phyloP scores from a whole-genome alignment of 2,329 filamentous ascomycete species.

The Penicillium brasilianum region DNA sequence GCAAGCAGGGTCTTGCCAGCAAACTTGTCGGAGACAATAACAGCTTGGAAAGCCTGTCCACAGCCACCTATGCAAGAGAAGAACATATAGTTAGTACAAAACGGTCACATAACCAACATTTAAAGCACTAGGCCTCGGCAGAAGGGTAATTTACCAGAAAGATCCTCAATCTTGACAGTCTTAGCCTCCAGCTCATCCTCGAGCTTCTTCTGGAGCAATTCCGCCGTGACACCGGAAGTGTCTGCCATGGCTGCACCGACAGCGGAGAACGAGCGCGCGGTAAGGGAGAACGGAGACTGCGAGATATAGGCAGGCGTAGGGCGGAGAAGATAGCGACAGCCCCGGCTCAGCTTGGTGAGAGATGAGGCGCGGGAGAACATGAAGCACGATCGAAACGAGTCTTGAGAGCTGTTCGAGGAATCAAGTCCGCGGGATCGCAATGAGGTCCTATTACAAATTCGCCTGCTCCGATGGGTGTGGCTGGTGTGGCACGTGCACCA shows the following conservation, averaged over 20 bases:
- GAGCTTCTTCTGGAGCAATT: slow-evolving; percentile 34
- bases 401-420: neutral
- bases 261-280: slow-evolving; percentile 40
- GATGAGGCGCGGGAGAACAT: slow-evolving; percentile 47
- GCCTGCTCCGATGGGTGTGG: slow-evolving; percentile 24
- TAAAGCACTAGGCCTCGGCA: neutral
- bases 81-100: slow-evolving; percentile 2
- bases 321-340: slow-evolving; percentile 46
- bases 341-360: slow-evolving; percentile 42
- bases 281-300: slow-evolving; percentile 40
- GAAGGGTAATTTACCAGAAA: slow-evolving; percentile 75
- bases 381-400: slow-evolving; percentile 28
- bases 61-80: slow-evolving; percentile 62
- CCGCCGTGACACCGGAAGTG: slow-evolving; percentile 71
- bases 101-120: neutral
- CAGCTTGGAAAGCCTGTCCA: slow-evolving; percentile 71
- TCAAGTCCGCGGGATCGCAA: neutral
- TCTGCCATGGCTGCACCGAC: slow-evolving; percentile 50
- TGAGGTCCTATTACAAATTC: slow-evolving; percentile 32
- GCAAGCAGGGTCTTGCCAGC: slow-evolving; percentile 76
- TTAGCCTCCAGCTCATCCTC: slow-evolving; percentile 62
- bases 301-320: slow-evolving; percentile 29
- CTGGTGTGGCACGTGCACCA: slow-evolving; percentile 31
- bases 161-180: slow-evolving; percentile 86
- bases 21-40: slow-evolving; percentile 73